Percentiles rank a stretch among this genome's conserved stretches.
phyloP scores from a whole-genome alignment of 768 basidiomycete species.

The Kwoniella dendrophila region DNA sequence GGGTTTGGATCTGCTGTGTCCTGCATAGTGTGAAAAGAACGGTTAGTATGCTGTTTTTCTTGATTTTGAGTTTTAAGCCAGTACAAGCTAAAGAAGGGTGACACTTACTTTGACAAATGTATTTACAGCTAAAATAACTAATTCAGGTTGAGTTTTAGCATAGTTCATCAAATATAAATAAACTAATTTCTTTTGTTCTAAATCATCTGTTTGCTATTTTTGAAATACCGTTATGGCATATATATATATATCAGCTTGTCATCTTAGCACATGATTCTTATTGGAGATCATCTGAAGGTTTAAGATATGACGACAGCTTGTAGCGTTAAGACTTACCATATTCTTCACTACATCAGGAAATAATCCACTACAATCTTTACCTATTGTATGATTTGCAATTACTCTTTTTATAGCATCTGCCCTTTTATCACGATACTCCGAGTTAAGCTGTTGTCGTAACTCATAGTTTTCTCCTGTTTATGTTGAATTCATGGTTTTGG shows the following conservation, averaged over 20 bases:
- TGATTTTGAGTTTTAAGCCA: not conserved
- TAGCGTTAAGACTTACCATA: conserved; percentile 59
- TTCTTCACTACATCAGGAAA: conserved; percentile 99
- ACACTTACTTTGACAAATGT: conserved; percentile 75
- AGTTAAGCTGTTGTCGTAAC: conserved; percentile 94
- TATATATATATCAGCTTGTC: not conserved
- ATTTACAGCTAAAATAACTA: conserved; percentile 97
- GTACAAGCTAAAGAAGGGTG: not conserved
- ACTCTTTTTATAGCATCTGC: conserved; percentile 98
- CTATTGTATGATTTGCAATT: conserved; percentile 98
- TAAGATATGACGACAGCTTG: no score
- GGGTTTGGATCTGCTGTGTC: conserved; percentile 97
- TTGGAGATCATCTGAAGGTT: no score
- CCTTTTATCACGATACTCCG: conserved; percentile 89
- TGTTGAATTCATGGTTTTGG: not conserved
- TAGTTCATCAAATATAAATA: conserved; percentile 99
- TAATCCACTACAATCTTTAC: conserved; percentile 84
- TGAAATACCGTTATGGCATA: no score
- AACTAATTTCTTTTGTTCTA: conserved; percentile 99
- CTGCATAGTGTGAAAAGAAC: conserved; percentile 57
- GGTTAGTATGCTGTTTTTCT: not conserved
- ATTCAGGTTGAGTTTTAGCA: conserved; percentile 96
- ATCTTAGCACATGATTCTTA: not conserved
- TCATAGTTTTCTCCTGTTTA: conserved; percentile 87
- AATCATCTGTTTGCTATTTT: conserved; percentile 85